phyloP scores from a whole-genome alignment of 345 rosid species.

The Turritis glabra region DNA sequence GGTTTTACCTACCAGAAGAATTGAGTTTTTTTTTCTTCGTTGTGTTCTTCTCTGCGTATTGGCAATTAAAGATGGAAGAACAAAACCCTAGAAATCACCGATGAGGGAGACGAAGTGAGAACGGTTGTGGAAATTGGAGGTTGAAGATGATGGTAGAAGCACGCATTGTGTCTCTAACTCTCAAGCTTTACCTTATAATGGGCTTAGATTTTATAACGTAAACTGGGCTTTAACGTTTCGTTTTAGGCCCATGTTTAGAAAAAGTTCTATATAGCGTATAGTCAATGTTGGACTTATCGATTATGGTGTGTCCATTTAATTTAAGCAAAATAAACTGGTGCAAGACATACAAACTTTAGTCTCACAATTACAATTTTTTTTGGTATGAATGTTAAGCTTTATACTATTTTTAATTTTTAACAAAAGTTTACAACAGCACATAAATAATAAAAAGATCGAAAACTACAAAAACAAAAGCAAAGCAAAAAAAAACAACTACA shows the following conservation, averaged over 20 bases:
- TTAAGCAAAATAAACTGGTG: too few relatives aligned
- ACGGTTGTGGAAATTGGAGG: not conserved
- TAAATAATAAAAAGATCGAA: too few relatives aligned
- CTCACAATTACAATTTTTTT: too few relatives aligned
- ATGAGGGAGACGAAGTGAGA: constrained; percentile 18
- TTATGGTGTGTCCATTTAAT: too few relatives aligned
- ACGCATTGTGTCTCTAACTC: not conserved
- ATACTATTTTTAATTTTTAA: too few relatives aligned
- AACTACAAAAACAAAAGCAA: too few relatives aligned
- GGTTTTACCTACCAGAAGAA: not conserved
- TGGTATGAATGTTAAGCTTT: too few relatives aligned
- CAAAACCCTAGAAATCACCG: constrained; percentile 2
- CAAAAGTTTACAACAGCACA: too few relatives aligned
- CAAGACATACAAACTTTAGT: too few relatives aligned
- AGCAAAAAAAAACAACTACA: too few relatives aligned
- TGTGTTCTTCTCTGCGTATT: not conserved
- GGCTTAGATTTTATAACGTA: not conserved
- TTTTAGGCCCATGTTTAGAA: not conserved
- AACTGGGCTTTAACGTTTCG: not conserved
- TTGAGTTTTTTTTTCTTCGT: not conserved
- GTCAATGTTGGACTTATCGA: too few relatives aligned
- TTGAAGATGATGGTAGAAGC: not conserved
- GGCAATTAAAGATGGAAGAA: not conserved
- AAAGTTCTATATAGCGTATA: too few relatives aligned
- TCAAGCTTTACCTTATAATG: not conserved